Evolutionary conservation across 305 asterid genomes (phyloP), one percentile per base, ranked within the genome.

Genomic region (Fraxinus xanthoxyloides): DNA sequence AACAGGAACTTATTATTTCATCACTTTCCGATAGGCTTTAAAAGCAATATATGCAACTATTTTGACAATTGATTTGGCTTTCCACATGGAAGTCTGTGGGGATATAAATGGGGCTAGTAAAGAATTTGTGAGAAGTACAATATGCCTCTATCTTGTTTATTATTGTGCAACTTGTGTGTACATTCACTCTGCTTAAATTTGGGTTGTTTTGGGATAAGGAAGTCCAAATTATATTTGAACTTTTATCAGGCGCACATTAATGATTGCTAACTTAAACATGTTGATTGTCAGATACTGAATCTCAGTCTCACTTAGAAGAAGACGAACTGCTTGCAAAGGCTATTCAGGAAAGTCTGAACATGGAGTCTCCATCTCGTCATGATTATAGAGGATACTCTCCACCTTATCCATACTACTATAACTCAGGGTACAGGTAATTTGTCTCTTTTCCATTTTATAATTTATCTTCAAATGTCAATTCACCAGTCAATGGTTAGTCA

Each of bases 271-370:
- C 83, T 83, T 67, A 77, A 67, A 54, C 26, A 36, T 76, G 28
- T 32, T 83, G 26, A 56, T 78, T 80, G n/a, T 78, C 87, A 94
- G 98, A 94, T 85, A 48, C 80, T 67, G 93, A 87, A 76, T 79
- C 94, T 79, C 86, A 86, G 76, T 79, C 94, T 80, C 85, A 83
- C 81, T 86, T 93, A 91, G 97, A 94, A 75, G 99, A 94, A 88
- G 99, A 96, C 77, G 98, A 94, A 87, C 89, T 77, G 83, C 95
- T 97, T 40, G 98, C 99, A 69, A 92, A 87, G 91, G 99, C 97
- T 79, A 82, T 97, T 80, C 96, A 97, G 85, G 97, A 92, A 87
- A 97, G 98, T 89, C 84, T 93, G 89, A 90, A 86, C 74, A 86
- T 91, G 79, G 94, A 87, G 40, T 87, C 95, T 38, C 90, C 96